Percentiles rank a stretch among this genome's conserved stretches.
phyloP scores from a whole-genome alignment of 495 filamentous ascomycete species.

The Penicillium arizonense region DNA sequence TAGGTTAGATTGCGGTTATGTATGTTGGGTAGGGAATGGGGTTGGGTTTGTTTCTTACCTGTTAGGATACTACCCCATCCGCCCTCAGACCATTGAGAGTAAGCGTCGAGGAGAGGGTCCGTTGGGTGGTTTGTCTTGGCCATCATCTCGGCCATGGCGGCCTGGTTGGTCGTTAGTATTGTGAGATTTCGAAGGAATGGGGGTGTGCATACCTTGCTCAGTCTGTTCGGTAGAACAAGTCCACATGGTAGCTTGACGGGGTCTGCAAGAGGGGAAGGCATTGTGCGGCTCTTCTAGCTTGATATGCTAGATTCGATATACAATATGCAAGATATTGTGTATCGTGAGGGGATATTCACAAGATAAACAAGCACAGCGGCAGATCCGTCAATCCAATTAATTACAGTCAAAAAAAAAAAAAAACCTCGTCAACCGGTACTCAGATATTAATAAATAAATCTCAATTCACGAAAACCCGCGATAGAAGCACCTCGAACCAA shows the following conservation, averaged over 20 bases:
- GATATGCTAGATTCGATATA: slow-evolving; percentile 1
- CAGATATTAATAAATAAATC: no score
- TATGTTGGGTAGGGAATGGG: background rate
- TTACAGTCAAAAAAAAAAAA: no score
- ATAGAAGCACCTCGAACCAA: background rate
- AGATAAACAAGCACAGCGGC: no score
- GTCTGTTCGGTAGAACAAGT: slow-evolving; percentile 49
- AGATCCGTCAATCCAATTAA: no score
- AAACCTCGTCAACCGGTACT: no score
- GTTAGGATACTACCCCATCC: slow-evolving; percentile 51
- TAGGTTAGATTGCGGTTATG: background rate
- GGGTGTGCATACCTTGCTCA: slow-evolving; percentile 43
- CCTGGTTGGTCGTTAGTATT: slow-evolving; percentile 20
- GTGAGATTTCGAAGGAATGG: background rate
- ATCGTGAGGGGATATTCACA: no score
- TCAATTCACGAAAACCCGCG: no score
- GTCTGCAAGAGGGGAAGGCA: slow-evolving; percentile 35
- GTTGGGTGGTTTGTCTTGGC: slow-evolving; percentile 32
- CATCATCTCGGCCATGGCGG: slow-evolving; percentile 50
- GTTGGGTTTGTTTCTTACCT: slow-evolving; percentile 15
- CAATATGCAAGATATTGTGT: background rate
- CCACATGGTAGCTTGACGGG: slow-evolving; percentile 51
- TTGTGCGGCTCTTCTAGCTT: slow-evolving; percentile 4
- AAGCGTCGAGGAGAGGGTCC: slow-evolving; percentile 33
- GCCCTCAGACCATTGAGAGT: slow-evolving; percentile 49